Evolutionary conservation across 2,329 filamentous ascomycete species (phyloP).

Genomic region (Exophiala mesophila): DNA sequence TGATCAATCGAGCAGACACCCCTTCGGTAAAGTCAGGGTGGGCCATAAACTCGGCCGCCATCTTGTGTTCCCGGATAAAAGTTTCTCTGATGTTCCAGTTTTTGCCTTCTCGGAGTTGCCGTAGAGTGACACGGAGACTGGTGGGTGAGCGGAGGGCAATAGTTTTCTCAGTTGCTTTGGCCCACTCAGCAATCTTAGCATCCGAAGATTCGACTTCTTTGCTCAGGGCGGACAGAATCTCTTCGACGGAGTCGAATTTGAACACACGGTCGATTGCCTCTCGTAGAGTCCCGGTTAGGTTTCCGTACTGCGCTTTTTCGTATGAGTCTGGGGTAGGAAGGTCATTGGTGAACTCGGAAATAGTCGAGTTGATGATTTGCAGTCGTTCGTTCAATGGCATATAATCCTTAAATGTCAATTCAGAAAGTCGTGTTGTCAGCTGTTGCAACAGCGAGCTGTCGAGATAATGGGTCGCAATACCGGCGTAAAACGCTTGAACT

Average conservation of each 20-base stretch:
- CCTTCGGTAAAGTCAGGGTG: constrained; percentile 89
- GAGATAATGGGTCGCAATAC: constrained; percentile 91
- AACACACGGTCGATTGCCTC: constrained; percentile 82
- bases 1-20: constrained; percentile 73
- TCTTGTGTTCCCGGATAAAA: constrained; percentile 79
- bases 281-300: constrained; percentile 65
- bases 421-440: constrained; percentile 78
- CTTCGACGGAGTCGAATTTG: constrained; percentile 58
- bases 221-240: constrained; percentile 66
- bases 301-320: constrained; percentile 38
- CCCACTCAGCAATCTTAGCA: constrained; percentile 64
- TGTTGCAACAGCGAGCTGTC: constrained; percentile 80
- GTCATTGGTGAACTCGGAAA: constrained; percentile 86
- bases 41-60: constrained; percentile 83
- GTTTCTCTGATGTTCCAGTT: constrained; percentile 78
- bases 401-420: constrained; percentile 82
- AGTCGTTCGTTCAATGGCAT: constrained; percentile 60
- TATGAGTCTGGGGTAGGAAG: constrained; percentile 60
- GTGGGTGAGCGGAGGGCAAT: constrained; percentile 78
- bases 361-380: constrained; percentile 72
- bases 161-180: constrained; percentile 67
- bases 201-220: constrained; percentile 38
- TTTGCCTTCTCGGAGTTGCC: constrained; percentile 71
- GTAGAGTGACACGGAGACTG: constrained; percentile 74
- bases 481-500: constrained; percentile 81